Percentiles rank a stretch among this genome's conserved stretches.
These are phyloP conservation scores for Phytophthora multivora DNA, from an alignment of 352 stramenopile species.

Conservation along the genomic window DNA sequence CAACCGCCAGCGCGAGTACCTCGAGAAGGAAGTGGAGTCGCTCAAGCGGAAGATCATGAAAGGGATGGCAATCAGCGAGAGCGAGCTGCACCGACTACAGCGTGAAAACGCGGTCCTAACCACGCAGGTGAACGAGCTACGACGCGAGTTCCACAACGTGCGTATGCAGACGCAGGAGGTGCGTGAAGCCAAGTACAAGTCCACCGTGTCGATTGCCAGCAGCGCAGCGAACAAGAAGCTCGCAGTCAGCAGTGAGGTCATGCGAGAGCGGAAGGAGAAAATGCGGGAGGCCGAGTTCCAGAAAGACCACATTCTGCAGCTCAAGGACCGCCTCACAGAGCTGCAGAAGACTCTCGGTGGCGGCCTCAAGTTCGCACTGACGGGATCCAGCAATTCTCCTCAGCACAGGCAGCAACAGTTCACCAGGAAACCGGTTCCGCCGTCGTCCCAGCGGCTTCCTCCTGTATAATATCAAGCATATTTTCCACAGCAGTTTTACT, in stretches of 20 bases:
- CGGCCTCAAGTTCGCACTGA: conserved; percentile 57
- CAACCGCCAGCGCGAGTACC: conserved; percentile 91
- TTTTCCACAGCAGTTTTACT: conserved; percentile 7
- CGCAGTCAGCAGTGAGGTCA: conserved; percentile 16
- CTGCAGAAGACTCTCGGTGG: conserved; percentile 72
- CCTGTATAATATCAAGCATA: conserved; percentile 59
- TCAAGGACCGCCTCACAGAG: conserved; percentile 63
- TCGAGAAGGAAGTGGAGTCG: conserved; percentile 90
- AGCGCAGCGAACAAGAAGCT: conserved; percentile 24
- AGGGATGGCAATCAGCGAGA: conserved; percentile 83
- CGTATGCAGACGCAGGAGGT: conserved; percentile 76
- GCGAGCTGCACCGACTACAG: conserved; percentile 77
- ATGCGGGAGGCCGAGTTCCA: conserved; percentile 70
- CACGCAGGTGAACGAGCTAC: conserved; percentile 83
- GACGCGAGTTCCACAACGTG: conserved; percentile 80
- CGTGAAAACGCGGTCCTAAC: conserved; percentile 85
- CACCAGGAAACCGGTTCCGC: conserved; percentile 40
- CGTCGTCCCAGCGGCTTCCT: conserved; percentile 56
- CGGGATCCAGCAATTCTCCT: conserved; percentile 37
- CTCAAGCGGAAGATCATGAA: conserved; percentile 93
- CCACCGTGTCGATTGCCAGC: conserved; percentile 24
- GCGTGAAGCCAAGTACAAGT: conserved; percentile 51
- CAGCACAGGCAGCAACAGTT: conserved; percentile 32
- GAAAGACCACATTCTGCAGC: conserved; percentile 71
- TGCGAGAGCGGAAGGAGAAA: conserved; percentile 50